These are phyloP conservation scores for Xylariaceae sp. DNA, from an alignment of 2,329 filamentous ascomycete genomes.

Conservation along the genomic window DNA sequence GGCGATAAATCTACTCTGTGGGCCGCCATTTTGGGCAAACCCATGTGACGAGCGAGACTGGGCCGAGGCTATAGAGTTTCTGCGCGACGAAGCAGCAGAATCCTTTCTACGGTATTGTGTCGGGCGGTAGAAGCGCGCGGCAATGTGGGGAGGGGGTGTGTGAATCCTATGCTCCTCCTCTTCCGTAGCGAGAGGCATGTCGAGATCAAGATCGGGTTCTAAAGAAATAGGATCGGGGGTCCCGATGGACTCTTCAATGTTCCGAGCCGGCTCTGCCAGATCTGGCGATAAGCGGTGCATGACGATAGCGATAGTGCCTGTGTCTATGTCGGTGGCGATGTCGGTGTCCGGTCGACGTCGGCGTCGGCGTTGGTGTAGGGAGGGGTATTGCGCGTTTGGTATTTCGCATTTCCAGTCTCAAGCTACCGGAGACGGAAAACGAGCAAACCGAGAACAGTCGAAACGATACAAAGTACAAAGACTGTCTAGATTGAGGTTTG, in stretches of 20 bases:
- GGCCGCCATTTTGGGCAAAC: slow-evolving; percentile 46
- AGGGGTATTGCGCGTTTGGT: slow-evolving; percentile 18
- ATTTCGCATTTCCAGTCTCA: slow-evolving; percentile 18
- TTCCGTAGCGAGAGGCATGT: slow-evolving; percentile 30
- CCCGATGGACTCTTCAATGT: slow-evolving; percentile 34
- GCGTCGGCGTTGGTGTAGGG: slow-evolving; percentile 9
- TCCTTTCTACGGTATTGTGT: slow-evolving; percentile 63
- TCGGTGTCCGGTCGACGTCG: neutral
- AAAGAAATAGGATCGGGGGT: slow-evolving; percentile 27
- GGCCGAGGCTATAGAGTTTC: slow-evolving; percentile 72
- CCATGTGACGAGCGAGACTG: slow-evolving; percentile 65
- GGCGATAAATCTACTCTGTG: slow-evolving; percentile 70
- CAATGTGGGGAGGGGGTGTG: slow-evolving; percentile 69
- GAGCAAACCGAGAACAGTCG: slow-evolving; percentile 1
- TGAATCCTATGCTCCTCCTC: slow-evolving; percentile 38
- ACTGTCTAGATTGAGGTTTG: neutral
- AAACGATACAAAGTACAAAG: slow-evolving; percentile 11
- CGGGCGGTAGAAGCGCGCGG: slow-evolving; percentile 69
- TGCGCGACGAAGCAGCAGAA: slow-evolving; percentile 70
- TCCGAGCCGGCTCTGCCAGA: slow-evolving; percentile 39
- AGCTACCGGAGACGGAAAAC: slow-evolving; percentile 16
- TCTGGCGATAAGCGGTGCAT: slow-evolving; percentile 42
- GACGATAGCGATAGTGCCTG: slow-evolving; percentile 19
- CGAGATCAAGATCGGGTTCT: slow-evolving; percentile 30
- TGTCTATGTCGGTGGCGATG: neutral